Conservation (phyloP, 2,329 filamentous ascomycete species). For the Tolypocladium paradoxum region DNA sequence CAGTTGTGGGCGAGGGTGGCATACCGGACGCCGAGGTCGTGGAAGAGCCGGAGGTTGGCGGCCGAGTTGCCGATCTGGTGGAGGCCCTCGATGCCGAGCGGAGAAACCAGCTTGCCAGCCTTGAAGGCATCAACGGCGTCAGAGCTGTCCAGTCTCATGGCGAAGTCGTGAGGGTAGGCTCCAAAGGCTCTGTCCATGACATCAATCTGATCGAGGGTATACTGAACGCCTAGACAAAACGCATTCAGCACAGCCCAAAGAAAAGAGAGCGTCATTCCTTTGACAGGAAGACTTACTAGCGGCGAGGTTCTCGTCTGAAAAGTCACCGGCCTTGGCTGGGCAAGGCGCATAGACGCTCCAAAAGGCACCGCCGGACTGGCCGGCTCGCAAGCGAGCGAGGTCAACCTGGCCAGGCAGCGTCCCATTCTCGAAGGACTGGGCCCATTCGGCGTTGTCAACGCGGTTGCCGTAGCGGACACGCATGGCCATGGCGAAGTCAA, state of each 20-base stretch:
- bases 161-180: slow-evolving; percentile 59
- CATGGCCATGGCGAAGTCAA: slow-evolving; percentile 72
- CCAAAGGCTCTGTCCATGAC: slow-evolving; percentile 53
- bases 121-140: slow-evolving; percentile 52
- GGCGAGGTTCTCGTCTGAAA: slow-evolving; percentile 61
- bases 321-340: slow-evolving; percentile 60
- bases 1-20: slow-evolving; percentile 89
- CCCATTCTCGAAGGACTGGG: slow-evolving; percentile 61
- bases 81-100: slow-evolving; percentile 73
- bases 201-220: slow-evolving; percentile 67
- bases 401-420: slow-evolving; percentile 64
- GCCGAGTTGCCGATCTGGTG: slow-evolving; percentile 88
- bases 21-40: slow-evolving; percentile 74
- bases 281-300: slow-evolving; percentile 35
- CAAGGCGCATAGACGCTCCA: slow-evolving; percentile 83
- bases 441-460: slow-evolving; percentile 66
- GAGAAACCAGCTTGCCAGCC: slow-evolving; percentile 58
- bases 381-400: slow-evolving; percentile 59
- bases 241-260: not conserved
- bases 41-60: slow-evolving; percentile 63
- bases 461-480: slow-evolving; percentile 60
- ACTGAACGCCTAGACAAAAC: slow-evolving; percentile 40
- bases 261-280: not conserved
- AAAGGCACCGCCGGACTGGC: slow-evolving; percentile 74
- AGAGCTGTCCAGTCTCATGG: slow-evolving; percentile 47